phyloP scores from a whole-genome alignment of 2,329 filamentous ascomycete genomes.

The Fusarium piperis region DNA sequence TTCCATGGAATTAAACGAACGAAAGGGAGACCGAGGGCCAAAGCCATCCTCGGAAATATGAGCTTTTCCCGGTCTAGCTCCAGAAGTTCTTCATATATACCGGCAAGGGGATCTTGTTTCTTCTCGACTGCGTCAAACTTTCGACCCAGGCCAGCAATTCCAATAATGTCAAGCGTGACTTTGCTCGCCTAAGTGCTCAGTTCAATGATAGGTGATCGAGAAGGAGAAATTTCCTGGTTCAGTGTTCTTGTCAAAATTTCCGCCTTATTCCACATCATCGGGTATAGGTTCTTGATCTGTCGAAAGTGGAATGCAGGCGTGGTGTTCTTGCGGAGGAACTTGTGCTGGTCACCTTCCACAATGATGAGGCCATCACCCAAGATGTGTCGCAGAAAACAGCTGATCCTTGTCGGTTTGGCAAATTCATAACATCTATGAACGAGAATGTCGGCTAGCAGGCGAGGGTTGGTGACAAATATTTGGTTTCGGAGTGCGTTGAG shows the following conservation, averaged over 20 bases:
- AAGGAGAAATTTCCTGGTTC: constrained; percentile 50
- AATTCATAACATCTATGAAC: constrained; percentile 61
- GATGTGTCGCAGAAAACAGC: constrained; percentile 60
- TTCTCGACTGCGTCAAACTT: constrained; percentile 59
- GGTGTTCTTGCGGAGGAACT: constrained; percentile 73
- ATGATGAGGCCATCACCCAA: constrained; percentile 68
- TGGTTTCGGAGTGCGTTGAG: constrained; percentile 31
- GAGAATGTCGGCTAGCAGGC: constrained; percentile 38
- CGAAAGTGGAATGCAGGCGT: constrained; percentile 74
- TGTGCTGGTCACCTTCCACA: constrained; percentile 77
- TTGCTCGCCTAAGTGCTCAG: constrained; percentile 61
- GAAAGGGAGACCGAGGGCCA: constrained; percentile 14
- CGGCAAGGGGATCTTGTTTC: constrained; percentile 52
- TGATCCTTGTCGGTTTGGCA: constrained; percentile 57
- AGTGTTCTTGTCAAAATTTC: constrained; percentile 48
- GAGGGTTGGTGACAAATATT: constrained; percentile 37
- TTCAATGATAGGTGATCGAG: constrained; percentile 38
- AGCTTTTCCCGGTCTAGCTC: constrained; percentile 59
- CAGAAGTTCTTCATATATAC: constrained; percentile 57
- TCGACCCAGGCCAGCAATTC: constrained; percentile 64
- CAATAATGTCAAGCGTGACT: constrained; percentile 69
- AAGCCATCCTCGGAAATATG: constrained; percentile 25
- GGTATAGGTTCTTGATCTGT: constrained; percentile 75
- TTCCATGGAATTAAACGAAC: constrained; percentile 32
- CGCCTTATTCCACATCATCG: constrained; percentile 72